Evolutionary conservation across 441 rosid genomes (phyloP).

Genomic region (Biscutella laevigata): DNA sequence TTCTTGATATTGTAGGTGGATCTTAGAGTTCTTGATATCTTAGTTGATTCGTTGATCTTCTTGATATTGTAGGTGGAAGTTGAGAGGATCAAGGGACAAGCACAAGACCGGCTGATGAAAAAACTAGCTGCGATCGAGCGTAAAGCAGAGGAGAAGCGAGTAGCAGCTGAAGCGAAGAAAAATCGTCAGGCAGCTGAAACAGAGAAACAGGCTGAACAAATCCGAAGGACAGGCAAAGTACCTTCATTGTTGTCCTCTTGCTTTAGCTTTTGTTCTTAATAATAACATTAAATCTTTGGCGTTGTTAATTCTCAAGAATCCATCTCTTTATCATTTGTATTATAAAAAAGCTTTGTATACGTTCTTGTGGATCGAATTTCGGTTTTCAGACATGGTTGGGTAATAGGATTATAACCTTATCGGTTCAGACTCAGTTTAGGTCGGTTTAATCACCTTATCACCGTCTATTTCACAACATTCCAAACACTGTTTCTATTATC

Average conservation of each 20-base stretch:
- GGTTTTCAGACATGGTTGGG: background rate
- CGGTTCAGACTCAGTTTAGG: background rate
- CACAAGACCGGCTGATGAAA: slow-evolving; percentile 54
- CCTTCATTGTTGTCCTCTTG: slow-evolving; percentile 40
- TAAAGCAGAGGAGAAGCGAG: slow-evolving; percentile 62
- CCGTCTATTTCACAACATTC: background rate
- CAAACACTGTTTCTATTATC: slow-evolving; percentile 13
- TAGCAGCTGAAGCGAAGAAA: slow-evolving; percentile 52
- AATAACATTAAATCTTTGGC: background rate
- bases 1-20: background rate
- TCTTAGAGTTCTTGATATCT: too few relatives aligned
- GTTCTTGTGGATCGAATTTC: background rate
- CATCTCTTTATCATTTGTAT: slow-evolving; percentile 7
- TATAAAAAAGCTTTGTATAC: background rate
- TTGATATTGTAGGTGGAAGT: slow-evolving; percentile 10
- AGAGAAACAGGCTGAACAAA: slow-evolving; percentile 48
- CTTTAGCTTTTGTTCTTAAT: slow-evolving; percentile 47
- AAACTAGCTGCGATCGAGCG: slow-evolving; percentile 47
- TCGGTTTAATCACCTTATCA: slow-evolving; percentile 12
- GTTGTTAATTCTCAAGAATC: slow-evolving; percentile 10
- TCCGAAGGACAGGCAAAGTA: slow-evolving; percentile 52
- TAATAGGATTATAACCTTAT: background rate
- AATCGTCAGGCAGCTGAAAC: slow-evolving; percentile 44
- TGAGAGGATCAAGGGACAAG: slow-evolving; percentile 55
- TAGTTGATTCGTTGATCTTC: too few relatives aligned